Base-by-base conservation (phyloP, 208 protist species). In the Naegleria gruberi region DNA sequence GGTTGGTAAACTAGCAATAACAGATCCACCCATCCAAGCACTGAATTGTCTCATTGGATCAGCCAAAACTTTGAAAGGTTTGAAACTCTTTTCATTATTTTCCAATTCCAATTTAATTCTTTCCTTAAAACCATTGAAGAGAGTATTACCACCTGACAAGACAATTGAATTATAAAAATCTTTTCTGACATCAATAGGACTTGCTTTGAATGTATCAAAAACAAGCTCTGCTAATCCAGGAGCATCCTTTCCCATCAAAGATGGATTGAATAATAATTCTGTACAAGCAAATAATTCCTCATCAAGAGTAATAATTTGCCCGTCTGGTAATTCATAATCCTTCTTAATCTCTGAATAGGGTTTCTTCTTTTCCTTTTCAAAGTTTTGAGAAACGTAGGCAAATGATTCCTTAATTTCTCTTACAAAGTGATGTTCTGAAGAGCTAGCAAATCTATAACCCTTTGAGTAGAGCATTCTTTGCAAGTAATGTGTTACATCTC, bases 91-190 rank as follows among this genome's bases (percentile, higher is more conserved):
- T 30, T 55, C 19, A 65, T 30, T 40, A 55, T 10, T 37, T 82
- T 82, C 91, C 41, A 98, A 92, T 46, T 97, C 95, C 12, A 91
- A 93, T 90, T 96, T 95, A 57, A 97, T 89, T 15, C 96, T 95
- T 82, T 96, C 91, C 83, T 96, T 95, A 26, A 96, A 90, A 40
- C 94, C 93, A 17, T 89, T 88, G 44, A 98, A 89, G 88, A 97
- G 92, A 41, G 97, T 98, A n/a, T 95, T 97, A 26, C 98, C 98
- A 57, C 98, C 98, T 74, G 96, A 96, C 6, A 99, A 93, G 26
- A 99, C 94, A 43, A 99, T 95, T 90, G 96, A 98, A 5, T 86
- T 85, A 91, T 96, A 98, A 0, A 99, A 82, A 41, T 94, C 93
- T 73, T 92, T 91, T 89, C 93, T 83, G 45, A 97, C 94, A 90